Evolutionary conservation across 352 stramenopile species (phyloP).

Genomic region (Globisporangium orthogonon): DNA sequence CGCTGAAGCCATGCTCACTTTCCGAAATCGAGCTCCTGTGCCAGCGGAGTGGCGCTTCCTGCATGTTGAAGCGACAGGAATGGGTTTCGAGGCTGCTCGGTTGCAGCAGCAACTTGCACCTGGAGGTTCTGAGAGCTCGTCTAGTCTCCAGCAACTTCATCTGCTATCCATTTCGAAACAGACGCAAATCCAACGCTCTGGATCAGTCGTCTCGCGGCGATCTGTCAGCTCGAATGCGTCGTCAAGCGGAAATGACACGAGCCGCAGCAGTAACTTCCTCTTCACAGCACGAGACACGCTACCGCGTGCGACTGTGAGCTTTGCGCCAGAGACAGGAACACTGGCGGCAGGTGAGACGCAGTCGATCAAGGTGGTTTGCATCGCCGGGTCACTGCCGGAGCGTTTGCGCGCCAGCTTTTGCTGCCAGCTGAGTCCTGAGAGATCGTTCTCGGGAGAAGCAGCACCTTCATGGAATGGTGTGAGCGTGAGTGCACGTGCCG

Average conservation of each 20-base stretch:
- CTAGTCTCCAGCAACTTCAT: neutral
- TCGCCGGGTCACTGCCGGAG: slow-evolving; percentile 50
- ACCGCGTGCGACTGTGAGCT: slow-evolving; percentile 38
- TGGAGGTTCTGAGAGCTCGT: neutral
- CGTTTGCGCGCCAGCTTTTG: slow-evolving; percentile 47
- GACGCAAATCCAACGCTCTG: slow-evolving; percentile 26
- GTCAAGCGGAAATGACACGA: slow-evolving; percentile 30
- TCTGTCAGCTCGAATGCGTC: slow-evolving; percentile 21
- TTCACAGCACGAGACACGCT: slow-evolving; percentile 37
- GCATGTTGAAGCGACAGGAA: slow-evolving; percentile 26
- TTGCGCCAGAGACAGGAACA: slow-evolving; percentile 35
- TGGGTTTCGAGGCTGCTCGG: neutral
- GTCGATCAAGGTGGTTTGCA: slow-evolving; percentile 35
- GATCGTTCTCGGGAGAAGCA: slow-evolving; percentile 12
- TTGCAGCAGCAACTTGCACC: neutral
- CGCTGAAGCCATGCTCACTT: slow-evolving; percentile 24
- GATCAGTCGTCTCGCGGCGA: slow-evolving; percentile 43
- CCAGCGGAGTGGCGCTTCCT: slow-evolving; percentile 36
- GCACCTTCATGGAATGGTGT: neutral
- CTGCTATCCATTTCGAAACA: neutral
- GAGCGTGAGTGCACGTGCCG: slow-evolving; percentile 47
- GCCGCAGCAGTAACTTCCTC: slow-evolving; percentile 21
- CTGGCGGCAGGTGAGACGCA: slow-evolving; percentile 33
- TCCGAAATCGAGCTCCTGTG: slow-evolving; percentile 23
- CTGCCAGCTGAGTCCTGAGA: slow-evolving; percentile 29